Percentiles rank a stretch among this genome's conserved stretches.
phyloP scores from a whole-genome alignment of 257 asterid species.

The Fraxinus pennsylvanica region DNA sequence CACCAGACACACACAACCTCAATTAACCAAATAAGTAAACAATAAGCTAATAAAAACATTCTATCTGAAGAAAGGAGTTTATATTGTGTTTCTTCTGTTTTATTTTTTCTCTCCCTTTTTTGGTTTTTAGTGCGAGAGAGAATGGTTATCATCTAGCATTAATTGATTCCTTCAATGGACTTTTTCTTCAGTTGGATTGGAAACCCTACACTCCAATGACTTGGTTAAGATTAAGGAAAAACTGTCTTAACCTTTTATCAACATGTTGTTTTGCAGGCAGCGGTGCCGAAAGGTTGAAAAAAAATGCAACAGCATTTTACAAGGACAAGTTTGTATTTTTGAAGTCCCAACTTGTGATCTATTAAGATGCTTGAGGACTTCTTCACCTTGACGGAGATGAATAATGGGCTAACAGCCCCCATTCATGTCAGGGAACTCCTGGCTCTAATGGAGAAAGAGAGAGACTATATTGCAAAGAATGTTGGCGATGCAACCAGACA shows the following conservation, averaged over 20 bases:
- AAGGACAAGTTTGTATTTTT: not conserved
- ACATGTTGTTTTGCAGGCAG: conserved; percentile 26
- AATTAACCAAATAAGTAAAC: not conserved
- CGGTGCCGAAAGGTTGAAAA: conserved; percentile 10
- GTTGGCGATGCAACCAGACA: conserved; percentile 47
- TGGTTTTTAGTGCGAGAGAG: not conserved
- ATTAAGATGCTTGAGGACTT: conserved; percentile 65
- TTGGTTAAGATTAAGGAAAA: not conserved
- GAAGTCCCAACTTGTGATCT: conserved; percentile 28
- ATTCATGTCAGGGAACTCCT: conserved; percentile 67
- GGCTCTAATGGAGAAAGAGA: conserved; percentile 53
- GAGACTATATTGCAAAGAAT: conserved; percentile 32
- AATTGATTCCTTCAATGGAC: not conserved
- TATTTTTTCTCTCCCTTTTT: too few relatives aligned
- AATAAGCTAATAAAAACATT: not conserved
- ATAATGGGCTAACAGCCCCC: conserved; percentile 61
- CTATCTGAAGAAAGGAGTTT: not conserved
- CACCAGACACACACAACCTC: too few relatives aligned
- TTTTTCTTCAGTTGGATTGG: not conserved
- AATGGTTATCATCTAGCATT: not conserved
- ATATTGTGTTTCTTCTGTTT: not conserved
- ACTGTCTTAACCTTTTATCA: conserved; percentile 18
- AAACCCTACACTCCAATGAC: not conserved
- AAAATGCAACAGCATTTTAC: conserved; percentile 23
- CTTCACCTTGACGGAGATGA: conserved; percentile 66